These are phyloP conservation scores for Syzygium aromaticum DNA, from an alignment of 345 rosid species.

Conservation along the genomic window DNA sequence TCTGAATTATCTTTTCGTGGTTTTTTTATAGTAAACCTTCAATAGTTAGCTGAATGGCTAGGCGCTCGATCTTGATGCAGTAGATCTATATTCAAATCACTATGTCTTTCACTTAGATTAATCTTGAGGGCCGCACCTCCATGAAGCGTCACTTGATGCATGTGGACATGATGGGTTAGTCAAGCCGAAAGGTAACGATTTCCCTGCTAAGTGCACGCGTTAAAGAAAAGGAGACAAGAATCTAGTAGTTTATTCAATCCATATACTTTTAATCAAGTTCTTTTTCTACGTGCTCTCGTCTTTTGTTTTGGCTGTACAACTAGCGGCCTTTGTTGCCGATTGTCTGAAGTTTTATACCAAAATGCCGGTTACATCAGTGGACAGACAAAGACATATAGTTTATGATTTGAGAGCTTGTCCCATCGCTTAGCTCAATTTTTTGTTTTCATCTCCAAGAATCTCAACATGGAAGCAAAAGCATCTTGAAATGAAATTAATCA, in stretches of 20 bases:
- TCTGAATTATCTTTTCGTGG: neutral
- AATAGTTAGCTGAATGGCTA: neutral
- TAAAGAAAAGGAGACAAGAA: too few species aligned
- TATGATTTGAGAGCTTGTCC: too few species aligned
- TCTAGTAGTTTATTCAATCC: too few species aligned
- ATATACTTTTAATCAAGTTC: too few species aligned
- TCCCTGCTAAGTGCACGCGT: too few species aligned
- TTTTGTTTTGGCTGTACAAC: neutral
- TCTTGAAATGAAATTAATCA: neutral
- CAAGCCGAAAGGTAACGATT: too few species aligned
- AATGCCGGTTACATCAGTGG: neutral
- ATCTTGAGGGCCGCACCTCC: neutral
- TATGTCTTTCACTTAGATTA: neutral
- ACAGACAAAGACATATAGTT: too few species aligned
- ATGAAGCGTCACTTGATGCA: neutral
- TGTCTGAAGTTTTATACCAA: neutral
- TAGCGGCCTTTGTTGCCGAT: neutral
- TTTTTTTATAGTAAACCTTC: neutral
- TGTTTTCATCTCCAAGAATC: neutral
- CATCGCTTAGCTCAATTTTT: neutral
- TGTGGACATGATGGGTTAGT: too few species aligned
- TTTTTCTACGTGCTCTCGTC: neutral
- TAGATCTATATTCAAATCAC: neutral
- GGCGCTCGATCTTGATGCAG: neutral
- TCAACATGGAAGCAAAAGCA: neutral